phyloP scores from a whole-genome alignment of 257 asterid species.

The Fraxinus pennsylvanica region DNA sequence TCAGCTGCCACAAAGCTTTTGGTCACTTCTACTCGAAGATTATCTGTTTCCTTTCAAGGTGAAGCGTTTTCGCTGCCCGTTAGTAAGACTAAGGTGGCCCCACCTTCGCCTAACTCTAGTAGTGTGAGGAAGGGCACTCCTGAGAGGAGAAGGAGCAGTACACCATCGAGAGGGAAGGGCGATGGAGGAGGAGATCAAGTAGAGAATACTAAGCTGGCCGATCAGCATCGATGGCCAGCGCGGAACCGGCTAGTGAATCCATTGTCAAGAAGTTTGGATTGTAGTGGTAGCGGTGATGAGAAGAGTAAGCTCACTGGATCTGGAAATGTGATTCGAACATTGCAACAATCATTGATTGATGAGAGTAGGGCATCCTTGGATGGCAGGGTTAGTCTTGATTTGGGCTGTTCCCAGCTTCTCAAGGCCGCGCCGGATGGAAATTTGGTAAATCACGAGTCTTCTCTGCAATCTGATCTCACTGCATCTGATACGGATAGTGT shows the following conservation, averaged over 20 bases:
- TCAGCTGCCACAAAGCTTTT: constrained; percentile 77
- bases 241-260: constrained; percentile 54
- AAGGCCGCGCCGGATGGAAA: constrained; percentile 43
- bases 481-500: constrained; percentile 92
- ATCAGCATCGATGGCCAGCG: constrained; percentile 92
- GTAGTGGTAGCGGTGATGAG: constrained; percentile 47
- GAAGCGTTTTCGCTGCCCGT: constrained; percentile 81
- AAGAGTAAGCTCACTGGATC: constrained; percentile 63
- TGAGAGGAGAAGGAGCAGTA: constrained; percentile 63
- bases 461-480: constrained; percentile 56
- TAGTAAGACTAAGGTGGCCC: constrained; percentile 77
- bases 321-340: constrained; percentile 42
- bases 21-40: constrained; percentile 79
- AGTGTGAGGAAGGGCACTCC: constrained; percentile 75
- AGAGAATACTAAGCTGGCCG: constrained; percentile 63
- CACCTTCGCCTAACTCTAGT: constrained; percentile 66
- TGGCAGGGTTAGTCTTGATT: constrained; percentile 69
- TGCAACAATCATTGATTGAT: constrained; percentile 64
- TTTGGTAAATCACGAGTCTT: constrained; percentile 48
- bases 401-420: constrained; percentile 51
- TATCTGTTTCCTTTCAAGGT: constrained; percentile 94
- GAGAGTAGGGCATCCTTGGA: constrained; percentile 69
- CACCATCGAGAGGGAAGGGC: constrained; percentile 57
- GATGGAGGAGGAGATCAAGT: constrained; percentile 72
- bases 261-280: constrained; percentile 69